phyloP scores from a whole-genome alignment of 805 yeast genomes.

The Torulaspora delbrueckii region DNA sequence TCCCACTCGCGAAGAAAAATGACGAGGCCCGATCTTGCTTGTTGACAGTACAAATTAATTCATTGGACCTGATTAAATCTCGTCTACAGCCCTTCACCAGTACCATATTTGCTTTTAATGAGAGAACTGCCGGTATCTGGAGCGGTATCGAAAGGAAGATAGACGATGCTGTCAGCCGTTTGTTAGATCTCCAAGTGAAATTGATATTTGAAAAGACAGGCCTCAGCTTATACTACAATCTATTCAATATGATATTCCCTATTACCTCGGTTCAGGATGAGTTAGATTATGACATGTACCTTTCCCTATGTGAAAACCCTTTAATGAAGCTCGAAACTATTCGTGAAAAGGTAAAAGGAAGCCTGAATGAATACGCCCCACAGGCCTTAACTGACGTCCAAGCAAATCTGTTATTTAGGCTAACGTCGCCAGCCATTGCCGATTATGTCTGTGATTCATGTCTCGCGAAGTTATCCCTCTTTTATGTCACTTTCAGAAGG shows the following conservation, averaged over 20 bases:
- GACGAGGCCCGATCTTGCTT: conserved; percentile 24
- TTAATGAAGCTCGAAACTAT: conserved; percentile 41
- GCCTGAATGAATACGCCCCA: conserved; percentile 43
- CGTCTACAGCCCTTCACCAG: conserved; percentile 41
- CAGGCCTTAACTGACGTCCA: conserved; percentile 57
- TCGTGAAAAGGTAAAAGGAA: conserved; percentile 44
- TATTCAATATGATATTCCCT: conserved; percentile 69
- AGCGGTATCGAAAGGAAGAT: conserved; percentile 34
- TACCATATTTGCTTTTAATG: conserved; percentile 36
- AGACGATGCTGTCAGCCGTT: conserved; percentile 22
- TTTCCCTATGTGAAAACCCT: conserved; percentile 59
- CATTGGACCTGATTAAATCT: conserved; percentile 56
- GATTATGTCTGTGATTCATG: conserved; percentile 51
- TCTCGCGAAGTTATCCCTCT: conserved; percentile 43
- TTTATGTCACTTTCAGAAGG: conserved; percentile 37
- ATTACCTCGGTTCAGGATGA: conserved; percentile 46
- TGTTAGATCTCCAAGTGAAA: conserved; percentile 45
- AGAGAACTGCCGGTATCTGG: conserved; percentile 20
- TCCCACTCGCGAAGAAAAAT: conserved; percentile 30
- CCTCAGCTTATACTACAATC: conserved; percentile 53
- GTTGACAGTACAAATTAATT: conserved; percentile 49
- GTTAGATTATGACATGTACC: conserved; percentile 57
- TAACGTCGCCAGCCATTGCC: conserved; percentile 60
- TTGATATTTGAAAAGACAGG: conserved; percentile 49
- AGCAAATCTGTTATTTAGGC: conserved; percentile 48